phyloP scores from a whole-genome alignment of 306 rosid species.

The Trifolium subterraneum region DNA sequence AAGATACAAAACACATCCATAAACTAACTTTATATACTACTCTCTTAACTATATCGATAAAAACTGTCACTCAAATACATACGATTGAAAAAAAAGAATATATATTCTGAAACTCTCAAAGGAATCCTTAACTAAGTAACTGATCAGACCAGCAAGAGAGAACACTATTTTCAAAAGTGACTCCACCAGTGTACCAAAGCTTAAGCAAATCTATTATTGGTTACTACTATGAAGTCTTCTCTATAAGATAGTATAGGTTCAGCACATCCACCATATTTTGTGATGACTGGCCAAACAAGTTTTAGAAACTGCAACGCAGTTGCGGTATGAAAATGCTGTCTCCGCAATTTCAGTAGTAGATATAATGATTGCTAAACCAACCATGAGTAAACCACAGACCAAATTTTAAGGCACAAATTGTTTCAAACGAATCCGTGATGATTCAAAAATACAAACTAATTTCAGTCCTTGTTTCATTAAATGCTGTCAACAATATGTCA shows the following conservation, averaged over 20 bases:
- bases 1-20: not conserved
- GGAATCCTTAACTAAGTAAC: slow-evolving; percentile 10
- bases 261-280: slow-evolving; percentile 14
- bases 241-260: slow-evolving; percentile 29
- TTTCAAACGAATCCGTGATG: not conserved
- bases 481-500: slow-evolving; percentile 20
- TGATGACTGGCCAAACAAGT: not conserved
- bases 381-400: slow-evolving; percentile 2
- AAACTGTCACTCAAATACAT: not conserved
- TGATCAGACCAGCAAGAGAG: not conserved
- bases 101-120: not conserved
- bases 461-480: slow-evolving; percentile 8
- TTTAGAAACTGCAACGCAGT: slow-evolving; percentile 31
- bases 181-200: not conserved
- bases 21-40: not conserved
- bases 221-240: not conserved
- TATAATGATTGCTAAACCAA: slow-evolving; percentile 11
- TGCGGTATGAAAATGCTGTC: slow-evolving; percentile 16
- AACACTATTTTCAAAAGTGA: not conserved
- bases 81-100: not conserved
- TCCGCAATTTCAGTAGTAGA: slow-evolving; percentile 6
- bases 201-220: slow-evolving; percentile 12
- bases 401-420: slow-evolving; percentile 16
- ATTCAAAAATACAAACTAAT: slow-evolving; percentile 33
- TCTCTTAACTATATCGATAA: not conserved